Evolutionary conservation across 106 monocot species (phyloP).

Genomic region (Amphibolis antarctica): DNA sequence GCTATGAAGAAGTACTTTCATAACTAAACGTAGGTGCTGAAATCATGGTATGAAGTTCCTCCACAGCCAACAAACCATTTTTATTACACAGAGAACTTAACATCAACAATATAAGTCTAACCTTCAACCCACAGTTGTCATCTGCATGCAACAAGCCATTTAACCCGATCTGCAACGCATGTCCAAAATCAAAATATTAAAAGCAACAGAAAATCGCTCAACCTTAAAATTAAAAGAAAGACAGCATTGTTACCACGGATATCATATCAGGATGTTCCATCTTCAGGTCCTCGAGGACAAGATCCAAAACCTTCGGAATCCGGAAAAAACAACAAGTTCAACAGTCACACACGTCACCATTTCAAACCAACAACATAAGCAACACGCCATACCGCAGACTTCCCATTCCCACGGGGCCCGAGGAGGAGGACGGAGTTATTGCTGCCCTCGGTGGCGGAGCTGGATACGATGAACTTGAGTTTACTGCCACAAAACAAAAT

Average conservation of each 20-base stretch:
- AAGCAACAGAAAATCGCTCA: neutral
- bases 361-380: neutral
- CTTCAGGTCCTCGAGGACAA: slow-evolving; percentile 72
- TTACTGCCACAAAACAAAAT: slow-evolving; percentile 31
- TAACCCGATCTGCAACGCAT: slow-evolving; percentile 54
- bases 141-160: slow-evolving; percentile 81
- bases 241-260: slow-evolving; percentile 41
- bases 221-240: neutral
- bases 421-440: slow-evolving; percentile 85
- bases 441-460: slow-evolving; percentile 58
- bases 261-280: slow-evolving; percentile 50
- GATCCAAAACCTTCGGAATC: slow-evolving; percentile 54
- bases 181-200: neutral
- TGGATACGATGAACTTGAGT: slow-evolving; percentile 66
- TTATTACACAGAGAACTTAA: too few relatives aligned
- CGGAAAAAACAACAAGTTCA: neutral
- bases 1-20: too few relatives aligned
- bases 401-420: slow-evolving; percentile 80
- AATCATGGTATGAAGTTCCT: too few relatives aligned
- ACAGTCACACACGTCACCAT: neutral
- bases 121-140: slow-evolving; percentile 72
- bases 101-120: slow-evolving; percentile 7
- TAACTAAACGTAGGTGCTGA: too few relatives aligned
- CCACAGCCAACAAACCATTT: too few relatives aligned
- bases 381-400: slow-evolving; percentile 41